Percentiles rank a stretch among this genome's conserved stretches.
phyloP scores from a whole-genome alignment of 179 eudicot genomes.

The Carnegiea gigantea region DNA sequence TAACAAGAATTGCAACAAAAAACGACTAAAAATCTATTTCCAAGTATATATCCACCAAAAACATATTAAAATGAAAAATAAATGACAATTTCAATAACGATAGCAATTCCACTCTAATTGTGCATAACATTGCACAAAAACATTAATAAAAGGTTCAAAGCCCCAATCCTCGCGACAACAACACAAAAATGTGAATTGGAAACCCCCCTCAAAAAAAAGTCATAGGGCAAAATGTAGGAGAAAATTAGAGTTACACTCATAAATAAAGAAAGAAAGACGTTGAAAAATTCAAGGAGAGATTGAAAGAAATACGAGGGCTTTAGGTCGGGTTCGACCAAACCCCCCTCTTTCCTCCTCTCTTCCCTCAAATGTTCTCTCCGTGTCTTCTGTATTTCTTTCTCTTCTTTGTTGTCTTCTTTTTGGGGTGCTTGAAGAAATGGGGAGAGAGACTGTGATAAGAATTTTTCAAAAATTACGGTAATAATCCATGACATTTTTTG shows the following conservation, averaged over 20 bases:
- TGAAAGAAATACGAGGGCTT: conserved; percentile 25
- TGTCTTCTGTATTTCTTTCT: no score
- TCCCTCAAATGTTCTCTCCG: neutral
- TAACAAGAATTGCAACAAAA: neutral
- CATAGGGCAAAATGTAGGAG: neutral
- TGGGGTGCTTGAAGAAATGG: no score
- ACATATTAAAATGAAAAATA: no score
- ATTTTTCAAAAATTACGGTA: neutral
- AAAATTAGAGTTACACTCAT: conserved; percentile 9
- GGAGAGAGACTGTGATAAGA: neutral
- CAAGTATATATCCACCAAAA: neutral
- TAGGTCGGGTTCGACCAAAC: neutral
- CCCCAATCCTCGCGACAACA: no score
- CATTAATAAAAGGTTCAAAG: neutral
- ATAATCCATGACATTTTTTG: no score
- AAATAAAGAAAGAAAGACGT: neutral
- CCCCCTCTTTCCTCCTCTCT: neutral
- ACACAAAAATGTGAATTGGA: neutral
- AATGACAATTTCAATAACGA: neutral
- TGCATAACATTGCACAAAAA: neutral
- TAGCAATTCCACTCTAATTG: neutral
- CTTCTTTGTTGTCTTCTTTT: no score
- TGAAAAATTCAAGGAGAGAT: neutral
- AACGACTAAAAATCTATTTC: neutral
- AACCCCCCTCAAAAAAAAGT: neutral